phyloP scores from a whole-genome alignment of 345 rosid genomes.

The Passiflora organensis region DNA sequence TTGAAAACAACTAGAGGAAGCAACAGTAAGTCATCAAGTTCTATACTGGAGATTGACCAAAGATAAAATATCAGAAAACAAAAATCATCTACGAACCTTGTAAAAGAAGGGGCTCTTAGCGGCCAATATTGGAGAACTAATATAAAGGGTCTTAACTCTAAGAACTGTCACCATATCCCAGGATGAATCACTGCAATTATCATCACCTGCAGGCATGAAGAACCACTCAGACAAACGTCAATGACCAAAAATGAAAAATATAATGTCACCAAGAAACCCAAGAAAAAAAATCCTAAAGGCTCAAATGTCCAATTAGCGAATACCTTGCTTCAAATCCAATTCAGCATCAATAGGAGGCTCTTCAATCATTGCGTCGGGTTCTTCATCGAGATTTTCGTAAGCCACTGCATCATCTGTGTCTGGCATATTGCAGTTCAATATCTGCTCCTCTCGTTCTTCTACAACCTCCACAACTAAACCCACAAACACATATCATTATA shows the following conservation, averaged over 20 bases:
- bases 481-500: not conserved
- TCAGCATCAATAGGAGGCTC: slow-evolving; percentile 37
- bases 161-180: slow-evolving; percentile 38
- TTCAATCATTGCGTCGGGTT: slow-evolving; percentile 52
- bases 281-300: not conserved
- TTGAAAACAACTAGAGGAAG: slow-evolving; percentile 58
- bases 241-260: not conserved
- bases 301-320: not conserved
- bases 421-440: slow-evolving; percentile 42
- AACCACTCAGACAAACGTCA: slow-evolving; percentile 3
- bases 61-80: slow-evolving; percentile 10
- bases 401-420: slow-evolving; percentile 49
- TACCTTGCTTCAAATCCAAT: slow-evolving; percentile 32
- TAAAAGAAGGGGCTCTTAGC: slow-evolving; percentile 74
- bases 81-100: slow-evolving; percentile 39
- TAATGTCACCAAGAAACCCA: too few relatives aligned
- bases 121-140: slow-evolving; percentile 75
- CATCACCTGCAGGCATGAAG: slow-evolving; percentile 33
- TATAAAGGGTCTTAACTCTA: slow-evolving; percentile 52
- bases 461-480: slow-evolving; percentile 32
- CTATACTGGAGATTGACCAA: not conserved
- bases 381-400: slow-evolving; percentile 55
- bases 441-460: slow-evolving; percentile 44
- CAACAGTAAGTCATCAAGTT: not conserved
- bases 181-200: slow-evolving; percentile 25